Base-by-base conservation (phyloP, 1,139 yeast species). In the Suhomyces chickasaworum region DNA sequence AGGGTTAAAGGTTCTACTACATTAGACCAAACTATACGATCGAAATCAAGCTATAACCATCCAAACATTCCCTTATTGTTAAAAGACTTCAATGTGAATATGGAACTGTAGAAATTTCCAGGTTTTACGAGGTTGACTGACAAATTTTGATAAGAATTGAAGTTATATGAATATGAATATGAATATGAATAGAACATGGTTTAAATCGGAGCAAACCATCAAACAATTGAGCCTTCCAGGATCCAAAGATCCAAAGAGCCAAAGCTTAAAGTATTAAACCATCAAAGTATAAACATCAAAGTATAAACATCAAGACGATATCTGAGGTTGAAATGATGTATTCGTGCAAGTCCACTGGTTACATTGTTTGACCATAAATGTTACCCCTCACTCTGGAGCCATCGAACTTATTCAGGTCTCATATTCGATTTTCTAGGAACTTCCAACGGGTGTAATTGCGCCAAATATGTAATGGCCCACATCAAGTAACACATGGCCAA, bases 381-480 rank as follows among this genome's bases (percentile, higher is more conserved):
- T 6, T 10, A 25, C 29, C 13, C 12, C 12, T 25, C 29, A 25
- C n/a, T 10, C 13, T 25, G 29, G 29, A 25, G n/a, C 12, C 9
- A 23, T 8, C 9, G 10, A 17, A 29, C 17, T 15, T 29, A 29
- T 6, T 86, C 93, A n/a, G 90, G 90, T 69, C 93, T 81, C 64
- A 86, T 69, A 56, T 86, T 91, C 1, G 90, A 81, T 58, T 93
- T 81, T 64, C 85, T 83, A 39, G 95, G 95, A 23, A 80, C 86
- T 45, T 85, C 89, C 59, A 86, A 72, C n/a, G 95, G 95, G 64
- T 86, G 93, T 49, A 86, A 70, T 60, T 86, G 95, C 29, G 84
- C 81, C 54, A 89, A 69, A 60, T 87, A 89, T 7, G 97, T 89
- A 56, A 89, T 83, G 23, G 96, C 97, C 97, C 97, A 89, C 96